Base-by-base conservation (phyloP, 306 rosid species). In the Aeschynomene evenia region DNA sequence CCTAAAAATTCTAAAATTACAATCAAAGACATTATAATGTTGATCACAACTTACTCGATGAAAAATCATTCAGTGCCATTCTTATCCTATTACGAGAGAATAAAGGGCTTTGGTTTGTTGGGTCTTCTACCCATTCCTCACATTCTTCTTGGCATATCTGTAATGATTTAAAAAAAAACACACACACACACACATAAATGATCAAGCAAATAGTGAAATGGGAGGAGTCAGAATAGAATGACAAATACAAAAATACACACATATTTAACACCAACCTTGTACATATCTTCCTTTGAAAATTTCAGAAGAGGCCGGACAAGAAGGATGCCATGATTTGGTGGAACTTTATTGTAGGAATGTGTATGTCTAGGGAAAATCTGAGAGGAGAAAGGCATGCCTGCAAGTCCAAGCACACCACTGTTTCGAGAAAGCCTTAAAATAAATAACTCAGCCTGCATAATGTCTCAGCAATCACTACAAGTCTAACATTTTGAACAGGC, bases 351-450 rank as follows among this genome's bases (percentile, higher is more conserved):
- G 48, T 42, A 42, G 48, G 81, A 72, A 74, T 76, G 79, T 8
- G 67, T 51, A 66, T 85, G 73, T 6, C 75, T 50, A 65, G 92
- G 84, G 84, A 91, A 94, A 79, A 84, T 85, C 74, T 87, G 92
- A 79, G 97, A 88, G 34, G 86, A 74, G 61, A 88, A 90, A 66
- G 96, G 92, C 87, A 84, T 91, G 81, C 97, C 97, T 37, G 99
- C 96, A 70, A 94, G 99, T 83, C 99, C 99, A 85, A 94, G 95
- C 73, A 94, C 88, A 39, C 97, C 85, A 24, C 96, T 94, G 45
- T 86, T 78, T 71, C 95, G 96, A 70, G 99, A 94, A 66, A 94
- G 87, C 84, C 97, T 88, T 70, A 94, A 87, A 80, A 90, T 76
- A 76, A 94, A 94, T 72, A 94, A 84, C 84, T 94, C 99, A 3